These are phyloP conservation scores for Penicillium desertorum DNA, from an alignment of 495 filamentous ascomycete species.

Conservation along the genomic window DNA sequence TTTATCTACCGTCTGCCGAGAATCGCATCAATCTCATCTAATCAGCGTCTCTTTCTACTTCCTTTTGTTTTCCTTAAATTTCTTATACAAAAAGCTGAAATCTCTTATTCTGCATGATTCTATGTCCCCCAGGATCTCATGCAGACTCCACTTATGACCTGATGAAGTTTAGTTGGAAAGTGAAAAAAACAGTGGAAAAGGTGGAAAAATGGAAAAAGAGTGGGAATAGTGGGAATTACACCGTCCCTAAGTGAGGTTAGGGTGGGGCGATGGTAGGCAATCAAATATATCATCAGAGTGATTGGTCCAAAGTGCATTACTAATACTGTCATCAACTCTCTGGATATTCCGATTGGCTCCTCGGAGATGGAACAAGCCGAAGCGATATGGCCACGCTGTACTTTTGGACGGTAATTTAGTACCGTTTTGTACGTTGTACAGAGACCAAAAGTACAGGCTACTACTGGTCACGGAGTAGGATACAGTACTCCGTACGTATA, in stretches of 20 bases:
- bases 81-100: background rate
- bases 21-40: constrained; percentile 27
- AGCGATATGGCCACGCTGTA: constrained; percentile 18
- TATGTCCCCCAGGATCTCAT: constrained; percentile 38
- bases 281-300: constrained; percentile 19
- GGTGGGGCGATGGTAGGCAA: constrained; percentile 32
- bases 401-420: background rate
- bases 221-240: constrained; percentile 24
- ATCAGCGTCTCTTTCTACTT: constrained; percentile 15
- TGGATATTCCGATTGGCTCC: constrained; percentile 25
- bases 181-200: constrained; percentile 18
- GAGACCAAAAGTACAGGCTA: no score
- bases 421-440: background rate
- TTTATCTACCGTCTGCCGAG: constrained; percentile 23
- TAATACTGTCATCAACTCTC: constrained; percentile 33
- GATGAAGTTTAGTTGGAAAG: constrained; percentile 30
- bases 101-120: constrained; percentile 12
- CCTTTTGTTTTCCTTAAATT: constrained; percentile 4
- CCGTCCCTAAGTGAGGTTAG: constrained; percentile 28
- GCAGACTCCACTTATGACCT: constrained; percentile 34
- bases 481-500: no score
- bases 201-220: constrained; percentile 26
- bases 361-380: constrained; percentile 14
- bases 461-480: background rate
- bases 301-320: constrained; percentile 25